Evolutionary conservation across 2,329 filamentous ascomycete genomes (phyloP), one percentile per base, ranked within the genome.

Genomic region (Cercospora zeina): DNA sequence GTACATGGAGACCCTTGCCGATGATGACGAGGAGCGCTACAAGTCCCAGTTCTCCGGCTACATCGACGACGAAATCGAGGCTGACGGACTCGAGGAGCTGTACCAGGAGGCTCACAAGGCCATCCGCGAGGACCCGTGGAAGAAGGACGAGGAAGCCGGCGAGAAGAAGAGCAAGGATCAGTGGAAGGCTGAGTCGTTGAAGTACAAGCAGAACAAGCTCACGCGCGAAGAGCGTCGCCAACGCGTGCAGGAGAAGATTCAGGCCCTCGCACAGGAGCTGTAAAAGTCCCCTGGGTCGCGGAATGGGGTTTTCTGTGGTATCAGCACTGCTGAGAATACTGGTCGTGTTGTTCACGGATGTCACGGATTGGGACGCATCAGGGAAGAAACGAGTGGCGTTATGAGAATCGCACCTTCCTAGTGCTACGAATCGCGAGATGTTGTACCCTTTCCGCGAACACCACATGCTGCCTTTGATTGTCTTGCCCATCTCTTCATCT

Each of bases 1-100:
- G 88, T 99, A 99, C 89, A 99, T 99, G 95, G 95, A 99, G 89
- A 95, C 89, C 64, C 90, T 99, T 70, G 95, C 95, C 82, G 95
- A 99, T 76, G 95, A 99, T 79, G 95, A 99, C 78, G 95, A 99
- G 90, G 95, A 99, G 88, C 93, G 95, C 79, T 99, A 91, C 91
- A 93, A 93, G 87, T 88, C 87, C 74, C 95, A 99, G 86, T 99
- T 99, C 89, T 85, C 88, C 80, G 89, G 95, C 83, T 99, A 99
- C 87, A 89, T 96, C 73, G 93, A 99, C 71, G 91, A 96, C 77
- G 95, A 96, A 74, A 81, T 99, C 71, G 93, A 97, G 85, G 93
- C 95, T 69, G 95, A 97, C 76, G 91, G 90, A 75, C 87, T 99
- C 65, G 95, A 99, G 90, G 95, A 99, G 77, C 80, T 97, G 73